A percentile compares a stretch with the other conserved stretches of the same genome.
Conservation (phyloP, 2,329 filamentous ascomycete genomes). For the Blastomyces parvus region DNA sequence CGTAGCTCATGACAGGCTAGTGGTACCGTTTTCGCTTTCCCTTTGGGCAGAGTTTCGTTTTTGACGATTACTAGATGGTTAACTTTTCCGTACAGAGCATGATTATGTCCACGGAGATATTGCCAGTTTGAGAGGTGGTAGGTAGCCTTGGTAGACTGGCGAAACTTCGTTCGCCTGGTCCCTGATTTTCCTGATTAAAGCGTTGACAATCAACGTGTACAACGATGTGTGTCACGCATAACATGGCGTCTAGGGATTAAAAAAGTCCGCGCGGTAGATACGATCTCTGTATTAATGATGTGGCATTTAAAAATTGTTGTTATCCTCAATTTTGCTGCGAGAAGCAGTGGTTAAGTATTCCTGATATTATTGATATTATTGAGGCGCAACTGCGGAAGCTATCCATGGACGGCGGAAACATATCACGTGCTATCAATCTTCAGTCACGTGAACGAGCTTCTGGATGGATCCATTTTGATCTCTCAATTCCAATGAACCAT, state of each 20-base stretch:
- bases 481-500: neutral
- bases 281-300: neutral
- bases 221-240: neutral
- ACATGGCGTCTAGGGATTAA: neutral
- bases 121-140: neutral
- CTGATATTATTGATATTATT: too few species aligned
- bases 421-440: neutral
- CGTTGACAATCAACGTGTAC: neutral
- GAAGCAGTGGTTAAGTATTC: neutral
- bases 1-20: slow-evolving; percentile 59
- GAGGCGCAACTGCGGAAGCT: too few species aligned
- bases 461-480: neutral
- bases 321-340: neutral
- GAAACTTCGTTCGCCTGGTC: too few species aligned
- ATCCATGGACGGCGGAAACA: neutral
- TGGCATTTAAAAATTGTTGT: too few species aligned
- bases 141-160: too few species aligned
- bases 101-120: neutral
- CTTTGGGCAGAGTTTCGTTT: neutral
- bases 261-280: neutral
- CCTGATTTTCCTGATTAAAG: too few species aligned
- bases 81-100: neutral
- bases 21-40: slow-evolving; percentile 45
- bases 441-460: neutral
- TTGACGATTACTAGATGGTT: neutral